These are phyloP conservation scores for Hypoxylon sp. DNA, from an alignment of 2,329 filamentous ascomycete genomes.

Conservation along the genomic window DNA sequence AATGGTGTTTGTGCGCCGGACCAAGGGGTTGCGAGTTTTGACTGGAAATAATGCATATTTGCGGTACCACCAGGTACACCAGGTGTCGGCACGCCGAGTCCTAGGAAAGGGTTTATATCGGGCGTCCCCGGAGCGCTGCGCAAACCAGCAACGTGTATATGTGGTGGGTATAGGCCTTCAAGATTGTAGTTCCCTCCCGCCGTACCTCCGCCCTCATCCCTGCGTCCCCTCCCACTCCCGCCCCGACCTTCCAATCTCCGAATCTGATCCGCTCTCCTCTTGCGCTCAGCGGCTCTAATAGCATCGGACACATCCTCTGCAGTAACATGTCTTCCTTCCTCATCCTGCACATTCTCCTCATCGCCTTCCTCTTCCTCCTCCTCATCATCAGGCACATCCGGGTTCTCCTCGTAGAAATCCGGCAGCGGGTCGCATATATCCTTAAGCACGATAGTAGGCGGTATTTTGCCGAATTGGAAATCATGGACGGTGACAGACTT, in stretches of 20 bases:
- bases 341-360: constrained; percentile 53
- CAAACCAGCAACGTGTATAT: constrained; percentile 58
- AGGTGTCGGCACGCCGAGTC: constrained; percentile 67
- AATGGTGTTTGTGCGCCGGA: constrained; percentile 85
- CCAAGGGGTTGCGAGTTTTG: constrained; percentile 78
- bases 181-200: constrained; percentile 44
- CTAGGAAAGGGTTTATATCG: constrained; percentile 71
- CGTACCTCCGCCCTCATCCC: constrained; percentile 37
- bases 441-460: constrained; percentile 91
- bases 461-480: constrained; percentile 89
- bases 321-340: constrained; percentile 44
- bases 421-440: constrained; percentile 96
- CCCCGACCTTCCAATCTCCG: constrained; percentile 47
- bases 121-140: constrained; percentile 55
- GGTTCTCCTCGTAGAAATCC: constrained; percentile 93
- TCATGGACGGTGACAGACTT: constrained; percentile 94
- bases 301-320: constrained; percentile 53
- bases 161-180: constrained; percentile 55
- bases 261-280: constrained; percentile 55
- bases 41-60: constrained; percentile 86
- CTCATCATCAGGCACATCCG: constrained; percentile 73
- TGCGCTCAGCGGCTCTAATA: constrained; percentile 56
- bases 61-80: constrained; percentile 80
- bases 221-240: constrained; percentile 30
- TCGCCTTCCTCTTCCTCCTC: constrained; percentile 59